phyloP scores from a whole-genome alignment of 2,329 filamentous ascomycete genomes.

The Fusarium ambrosium region DNA sequence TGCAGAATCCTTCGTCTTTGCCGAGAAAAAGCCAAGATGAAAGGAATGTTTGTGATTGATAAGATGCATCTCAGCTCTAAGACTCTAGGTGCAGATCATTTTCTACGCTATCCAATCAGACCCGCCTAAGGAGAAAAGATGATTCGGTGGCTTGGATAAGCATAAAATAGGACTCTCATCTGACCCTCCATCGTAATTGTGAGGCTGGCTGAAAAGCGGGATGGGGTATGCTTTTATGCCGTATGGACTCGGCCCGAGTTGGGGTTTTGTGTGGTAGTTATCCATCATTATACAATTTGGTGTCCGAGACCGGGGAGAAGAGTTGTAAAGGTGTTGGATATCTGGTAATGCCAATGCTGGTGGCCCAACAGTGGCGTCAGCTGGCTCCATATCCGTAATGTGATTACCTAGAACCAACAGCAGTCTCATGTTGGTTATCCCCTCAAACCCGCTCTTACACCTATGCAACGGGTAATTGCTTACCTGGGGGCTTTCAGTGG shows the following conservation, averaged over 20 bases:
- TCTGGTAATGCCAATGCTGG: neutral
- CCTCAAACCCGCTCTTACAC: neutral
- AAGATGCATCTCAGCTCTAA: neutral
- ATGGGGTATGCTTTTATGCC: neutral
- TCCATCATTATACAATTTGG: neutral
- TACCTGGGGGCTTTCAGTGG: neutral
- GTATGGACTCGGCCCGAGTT: neutral
- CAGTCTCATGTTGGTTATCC: neutral
- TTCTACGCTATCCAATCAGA: neutral
- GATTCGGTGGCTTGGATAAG: constrained; percentile 1
- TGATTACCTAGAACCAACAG: neutral
- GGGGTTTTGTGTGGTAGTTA: neutral
- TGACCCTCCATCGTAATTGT: neutral
- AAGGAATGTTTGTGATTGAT: neutral
- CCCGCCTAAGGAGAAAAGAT: neutral
- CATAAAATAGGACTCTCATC: neutral
- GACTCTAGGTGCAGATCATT: neutral
- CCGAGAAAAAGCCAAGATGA: neutral
- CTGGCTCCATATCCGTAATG: neutral
- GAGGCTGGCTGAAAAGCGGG: neutral
- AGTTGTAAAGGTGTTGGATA: neutral
- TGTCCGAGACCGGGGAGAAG: neutral
- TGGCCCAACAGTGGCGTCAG: neutral
- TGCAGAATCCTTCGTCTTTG: neutral
- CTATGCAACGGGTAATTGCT: neutral